phyloP scores from a whole-genome alignment of 441 rosid species.

The Jatropha multifida region DNA sequence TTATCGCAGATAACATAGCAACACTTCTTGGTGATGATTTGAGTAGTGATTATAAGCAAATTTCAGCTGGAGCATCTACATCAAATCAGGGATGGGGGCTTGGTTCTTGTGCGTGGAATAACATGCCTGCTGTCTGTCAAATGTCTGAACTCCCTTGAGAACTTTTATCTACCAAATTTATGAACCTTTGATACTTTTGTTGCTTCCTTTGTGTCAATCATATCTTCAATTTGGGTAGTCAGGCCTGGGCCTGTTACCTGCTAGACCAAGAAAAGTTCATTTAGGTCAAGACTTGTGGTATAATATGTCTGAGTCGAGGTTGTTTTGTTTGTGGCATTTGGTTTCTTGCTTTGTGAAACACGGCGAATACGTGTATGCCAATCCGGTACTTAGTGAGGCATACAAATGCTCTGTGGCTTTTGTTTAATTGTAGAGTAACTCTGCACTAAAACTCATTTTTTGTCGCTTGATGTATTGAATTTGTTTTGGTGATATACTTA shows the following conservation, averaged over 20 bases:
- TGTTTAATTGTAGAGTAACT: slow-evolving; percentile 30
- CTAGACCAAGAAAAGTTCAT: slow-evolving; percentile 22
- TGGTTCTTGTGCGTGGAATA: slow-evolving; percentile 76
- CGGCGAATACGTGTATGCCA: slow-evolving; percentile 24
- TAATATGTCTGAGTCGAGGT: slow-evolving; percentile 22
- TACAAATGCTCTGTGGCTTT: slow-evolving; percentile 27
- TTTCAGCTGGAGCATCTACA: slow-evolving; percentile 43
- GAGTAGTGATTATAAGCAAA: slow-evolving; percentile 57
- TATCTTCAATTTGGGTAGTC: slow-evolving; percentile 25
- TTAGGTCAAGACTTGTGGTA: slow-evolving; percentile 25
- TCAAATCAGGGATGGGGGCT: slow-evolving; percentile 63
- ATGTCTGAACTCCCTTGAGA: slow-evolving; percentile 66
- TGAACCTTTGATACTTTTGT: slow-evolving; percentile 20
- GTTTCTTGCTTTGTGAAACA: slow-evolving; percentile 22
- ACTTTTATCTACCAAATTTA: slow-evolving; percentile 24
- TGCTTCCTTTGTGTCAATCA: slow-evolving; percentile 28
- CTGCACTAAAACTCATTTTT: slow-evolving; percentile 24
- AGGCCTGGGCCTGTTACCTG: slow-evolving; percentile 20
- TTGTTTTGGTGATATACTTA: slow-evolving; percentile 6
- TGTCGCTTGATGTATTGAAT: slow-evolving; percentile 18
- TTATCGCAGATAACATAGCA: slow-evolving; percentile 61
- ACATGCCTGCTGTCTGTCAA: slow-evolving; percentile 83
- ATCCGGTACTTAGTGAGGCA: slow-evolving; percentile 19
- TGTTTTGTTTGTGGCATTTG: slow-evolving; percentile 33
- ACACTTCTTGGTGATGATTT: slow-evolving; percentile 74